Evolutionary conservation across 2,329 filamentous ascomycete genomes (phyloP).

Genomic region (Pyrenophora seminiperda): DNA sequence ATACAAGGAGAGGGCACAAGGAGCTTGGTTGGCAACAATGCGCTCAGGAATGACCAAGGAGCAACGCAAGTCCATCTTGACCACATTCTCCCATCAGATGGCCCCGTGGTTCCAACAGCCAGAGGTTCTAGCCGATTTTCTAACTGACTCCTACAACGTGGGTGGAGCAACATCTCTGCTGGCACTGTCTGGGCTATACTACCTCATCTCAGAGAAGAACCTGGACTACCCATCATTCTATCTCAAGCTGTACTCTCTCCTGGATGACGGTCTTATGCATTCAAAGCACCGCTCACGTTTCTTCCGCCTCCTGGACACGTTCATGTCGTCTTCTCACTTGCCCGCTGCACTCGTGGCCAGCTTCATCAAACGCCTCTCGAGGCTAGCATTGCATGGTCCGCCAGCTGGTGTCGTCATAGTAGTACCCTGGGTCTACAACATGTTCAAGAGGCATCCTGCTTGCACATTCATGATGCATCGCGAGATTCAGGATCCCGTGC

Average conservation of each 20-base stretch:
- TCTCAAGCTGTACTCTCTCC: constrained; percentile 86
- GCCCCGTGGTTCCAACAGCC: constrained; percentile 88
- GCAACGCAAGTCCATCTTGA: constrained; percentile 79
- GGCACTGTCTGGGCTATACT: constrained; percentile 90
- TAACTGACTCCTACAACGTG: constrained; percentile 89
- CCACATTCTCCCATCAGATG: constrained; percentile 75
- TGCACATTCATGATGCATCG: constrained; percentile 98
- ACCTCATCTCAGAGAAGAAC: constrained; percentile 90
- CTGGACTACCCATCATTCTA: constrained; percentile 97
- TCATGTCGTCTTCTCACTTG: constrained; percentile 88
- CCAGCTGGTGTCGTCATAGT: constrained; percentile 87
- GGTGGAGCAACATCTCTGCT: constrained; percentile 87
- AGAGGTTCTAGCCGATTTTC: constrained; percentile 91
- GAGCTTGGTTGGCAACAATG: constrained; percentile 83
- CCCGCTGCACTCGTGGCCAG: constrained; percentile 89
- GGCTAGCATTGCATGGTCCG: constrained; percentile 83
- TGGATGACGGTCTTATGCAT: constrained; percentile 85
- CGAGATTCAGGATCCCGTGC: constrained; percentile 63
- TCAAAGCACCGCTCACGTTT: constrained; percentile 93
- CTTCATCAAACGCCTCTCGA: constrained; percentile 91
- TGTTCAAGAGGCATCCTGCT: constrained; percentile 84
- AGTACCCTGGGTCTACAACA: constrained; percentile 93
- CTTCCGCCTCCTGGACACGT: constrained; percentile 89
- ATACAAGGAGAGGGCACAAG: constrained; percentile 80
- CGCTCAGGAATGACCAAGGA: constrained; percentile 68